Conservation (phyloP, 129 eudicot genomes). For the Logfia minima region DNA sequence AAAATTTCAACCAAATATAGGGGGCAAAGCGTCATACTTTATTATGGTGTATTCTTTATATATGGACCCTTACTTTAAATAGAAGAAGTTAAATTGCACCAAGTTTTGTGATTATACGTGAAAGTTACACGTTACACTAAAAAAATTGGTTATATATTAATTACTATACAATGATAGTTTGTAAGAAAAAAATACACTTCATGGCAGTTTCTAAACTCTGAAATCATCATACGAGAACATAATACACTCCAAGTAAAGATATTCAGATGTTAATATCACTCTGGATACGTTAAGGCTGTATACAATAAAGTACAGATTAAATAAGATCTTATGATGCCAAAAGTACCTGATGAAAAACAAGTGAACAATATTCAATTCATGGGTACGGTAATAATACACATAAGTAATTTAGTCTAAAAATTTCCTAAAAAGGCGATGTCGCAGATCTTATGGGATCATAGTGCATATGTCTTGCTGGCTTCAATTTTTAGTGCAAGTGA, state of each 20-base stretch:
- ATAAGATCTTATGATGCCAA: background rate
- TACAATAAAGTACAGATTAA: too few species aligned
- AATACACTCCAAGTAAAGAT: background rate
- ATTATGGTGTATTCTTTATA: background rate
- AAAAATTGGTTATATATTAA: background rate
- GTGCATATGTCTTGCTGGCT: too few species aligned
- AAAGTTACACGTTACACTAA: background rate
- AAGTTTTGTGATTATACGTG: background rate
- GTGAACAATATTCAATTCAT: background rate
- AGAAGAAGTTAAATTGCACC: background rate
- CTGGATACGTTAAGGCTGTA: background rate
- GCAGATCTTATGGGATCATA: too few species aligned
- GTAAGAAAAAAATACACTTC: background rate
- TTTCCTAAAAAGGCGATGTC: too few species aligned
- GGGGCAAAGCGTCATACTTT: background rate
- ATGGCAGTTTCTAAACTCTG: background rate
- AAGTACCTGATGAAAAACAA: background rate
- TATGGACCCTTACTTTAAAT: background rate
- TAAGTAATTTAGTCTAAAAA: too few species aligned
- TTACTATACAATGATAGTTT: background rate
- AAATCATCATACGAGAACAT: background rate
- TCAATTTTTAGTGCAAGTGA: background rate
- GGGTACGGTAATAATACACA: background rate
- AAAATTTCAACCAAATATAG: background rate
- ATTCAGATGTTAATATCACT: background rate